Evolutionary conservation across 2,329 filamentous ascomycete genomes (phyloP), one percentile per base, ranked within the genome.

Genomic region (Corinectria fuckeliana): DNA sequence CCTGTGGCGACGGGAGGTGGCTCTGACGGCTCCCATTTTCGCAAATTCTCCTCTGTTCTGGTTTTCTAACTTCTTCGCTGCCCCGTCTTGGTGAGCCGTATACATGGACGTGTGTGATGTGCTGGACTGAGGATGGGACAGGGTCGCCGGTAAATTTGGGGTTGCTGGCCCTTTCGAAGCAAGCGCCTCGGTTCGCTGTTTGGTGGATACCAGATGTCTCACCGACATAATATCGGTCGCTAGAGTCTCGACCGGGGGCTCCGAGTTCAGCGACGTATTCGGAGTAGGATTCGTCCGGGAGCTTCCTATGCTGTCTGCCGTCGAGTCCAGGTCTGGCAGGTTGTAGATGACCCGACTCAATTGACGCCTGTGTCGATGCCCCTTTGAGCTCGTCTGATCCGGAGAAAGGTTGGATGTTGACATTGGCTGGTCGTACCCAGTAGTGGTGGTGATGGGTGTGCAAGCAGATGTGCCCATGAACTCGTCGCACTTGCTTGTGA

Each of bases 381-480:
- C 44, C 42, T 32, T 21, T 38, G 21, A 38, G 16, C 8, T 38
- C 16, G 13, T 41, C 25, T 50, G 34, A 5, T 14, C 34, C 42
- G 28, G 56, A 18, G 54, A 55, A 21, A 21, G 62, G 56, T 13
- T 69, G 55, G 45, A 63, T 54, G 7, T 67, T 54, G 59, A 70
- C 60, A 16, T 44, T 53, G 18, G 58, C 70, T 34, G 78, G 75
- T 56, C 76, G 75, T 63, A 81, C 61, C 85, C 85, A 87, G 77
- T 87, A 87, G 75, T 87, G 85, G 71, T 87, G 85, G 67, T 88
- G 84, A 67, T 88, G 85, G 63, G 81, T 85, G 71, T 87, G 85
- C 58, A 85, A 65, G 66, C 84, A 85, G 63, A 82, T 68, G 61
- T 67, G 34, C 18, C 63, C 65, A 49, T 65, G 53, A 57, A 60